Conservation (phyloP, 257 asterid genomes). For the Fraxinus quadrangulata region DNA sequence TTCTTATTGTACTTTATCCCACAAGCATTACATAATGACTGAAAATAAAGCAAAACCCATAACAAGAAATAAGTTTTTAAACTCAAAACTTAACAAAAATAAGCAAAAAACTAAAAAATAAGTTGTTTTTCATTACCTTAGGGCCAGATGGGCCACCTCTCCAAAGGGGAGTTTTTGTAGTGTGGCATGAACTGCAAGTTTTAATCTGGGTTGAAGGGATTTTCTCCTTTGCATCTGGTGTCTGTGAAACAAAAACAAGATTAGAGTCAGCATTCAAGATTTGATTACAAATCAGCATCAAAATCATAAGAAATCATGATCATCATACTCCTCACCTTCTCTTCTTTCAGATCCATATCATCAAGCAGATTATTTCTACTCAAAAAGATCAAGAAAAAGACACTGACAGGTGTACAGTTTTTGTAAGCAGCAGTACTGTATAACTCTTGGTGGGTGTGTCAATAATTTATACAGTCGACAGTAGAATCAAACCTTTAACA, state of each 20-base stretch:
- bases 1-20: conserved; percentile 89
- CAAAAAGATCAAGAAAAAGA: neutral
- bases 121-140: conserved; percentile 47
- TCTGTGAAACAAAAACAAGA: conserved; percentile 36
- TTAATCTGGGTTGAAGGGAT: conserved; percentile 40
- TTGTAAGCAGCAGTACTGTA: neutral
- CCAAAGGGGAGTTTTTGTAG: conserved; percentile 92
- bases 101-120: neutral
- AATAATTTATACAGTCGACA: neutral
- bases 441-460: neutral
- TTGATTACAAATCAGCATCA: conserved; percentile 4
- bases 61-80: neutral
- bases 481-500: conserved; percentile 16
- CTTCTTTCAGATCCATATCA: conserved; percentile 77
- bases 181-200: conserved; percentile 69
- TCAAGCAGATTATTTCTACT: conserved; percentile 24
- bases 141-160: conserved; percentile 97
- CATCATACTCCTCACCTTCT: conserved; percentile 47
- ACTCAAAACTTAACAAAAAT: neutral
- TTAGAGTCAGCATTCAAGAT: neutral
- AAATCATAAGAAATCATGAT: conserved; percentile 12
- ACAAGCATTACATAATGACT: conserved; percentile 95
- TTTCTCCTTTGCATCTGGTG: conserved; percentile 42
- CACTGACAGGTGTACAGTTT: neutral
- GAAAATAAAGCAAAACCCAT: conserved; percentile 11